Evolutionary conservation across 768 basidiomycete species (phyloP), one percentile per base, ranked within the genome.

Genomic region (Termitomyces sp.): DNA sequence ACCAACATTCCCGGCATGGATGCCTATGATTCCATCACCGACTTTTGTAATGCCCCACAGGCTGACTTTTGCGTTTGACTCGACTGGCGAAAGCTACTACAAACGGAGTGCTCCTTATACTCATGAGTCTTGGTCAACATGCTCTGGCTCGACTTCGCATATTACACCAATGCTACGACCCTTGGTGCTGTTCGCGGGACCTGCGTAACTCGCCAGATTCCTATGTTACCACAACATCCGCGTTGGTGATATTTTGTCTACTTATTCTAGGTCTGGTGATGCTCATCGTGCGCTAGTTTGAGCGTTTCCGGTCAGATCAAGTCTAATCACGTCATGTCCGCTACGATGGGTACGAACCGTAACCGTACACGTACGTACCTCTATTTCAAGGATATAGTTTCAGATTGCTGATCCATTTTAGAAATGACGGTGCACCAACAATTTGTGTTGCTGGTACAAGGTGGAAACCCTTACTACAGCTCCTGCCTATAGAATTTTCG

Each of bases 141-240:
- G 82, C 75, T 81, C 64, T 84, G 82, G 77, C 79, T 84, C 69
- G 82, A 83, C 74, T 70, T 71, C 66, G 72, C 71, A 75, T 82
- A 79, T 74, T 81, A 77, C 52, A 65, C 65, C n/a, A 70, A 69
- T 69, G 65, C 78, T 36, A 68, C 71, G 59, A 50, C 61, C 41
- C 74, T 73, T 41, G 82, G 82, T 69, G 71, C 79, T 58, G 70
- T 74, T 41, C 82, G 81, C 68, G 82, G 82, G 43, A 71, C 79
- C 51, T 82, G 81, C 72, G 57, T 80, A 56, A 70, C 52, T 58
- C 62, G 59, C 65, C 79, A 55, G 72, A 71, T 66, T 73, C 78
- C 38, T 72, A 71, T 41, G 81, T 82, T 69, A 75, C 76, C 81
- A 80, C 40, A 82, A 82, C 76, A 82, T 82, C 74, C 76, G 72